Base-by-base conservation (phyloP, 345 rosid genomes). In the Clausena lansium region DNA sequence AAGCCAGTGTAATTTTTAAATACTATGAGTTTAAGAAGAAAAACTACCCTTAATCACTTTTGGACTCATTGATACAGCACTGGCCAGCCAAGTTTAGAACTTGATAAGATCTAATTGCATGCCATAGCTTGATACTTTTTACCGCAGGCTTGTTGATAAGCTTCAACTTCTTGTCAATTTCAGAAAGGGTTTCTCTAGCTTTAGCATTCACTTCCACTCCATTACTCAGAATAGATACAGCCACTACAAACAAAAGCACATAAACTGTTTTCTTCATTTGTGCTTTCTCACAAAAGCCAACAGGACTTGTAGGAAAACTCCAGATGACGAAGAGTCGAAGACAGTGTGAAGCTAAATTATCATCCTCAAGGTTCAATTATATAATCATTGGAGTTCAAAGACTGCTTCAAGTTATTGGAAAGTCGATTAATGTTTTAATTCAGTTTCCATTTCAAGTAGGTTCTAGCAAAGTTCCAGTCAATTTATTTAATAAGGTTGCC, bases 121-220 rank as follows among this genome's bases (percentile, higher is more conserved):
- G 32, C 32, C 32, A 2, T 30, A 41, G 14, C 47, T 41, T 41
- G 11, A 88, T 70, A 9, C 81, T 86, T 69, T 87, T 87, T 15
- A 81, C 72, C 2, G 91, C 88, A 68, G 91, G 88, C 73, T 87
- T 87, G 38, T 87, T 88, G 32, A 90, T 85, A 73, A 74, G 77
- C 83, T 77, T 87, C 2, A 88, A 33, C 32, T 68, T 87, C 72
- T 58, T 66, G 32, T 85, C 82, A 38, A 88, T 67, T 27, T 80
- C 87, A 35, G 2, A 7, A 24, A 30, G 61, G 38, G 19, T 30
- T 57, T 7, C 24, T 70, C 59, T 1, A 81, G 7, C 35, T 50
- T 28, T 52, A 70, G 11, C 74, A 58, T 19, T 69, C n/a, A 74
- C 81, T 17, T 70, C 45, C 19, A 35, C 68, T 33, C 58, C 66